Evolutionary conservation across 1,284 basidiomycete species (phyloP).

Genomic region (Heterobasidion occidentale): DNA sequence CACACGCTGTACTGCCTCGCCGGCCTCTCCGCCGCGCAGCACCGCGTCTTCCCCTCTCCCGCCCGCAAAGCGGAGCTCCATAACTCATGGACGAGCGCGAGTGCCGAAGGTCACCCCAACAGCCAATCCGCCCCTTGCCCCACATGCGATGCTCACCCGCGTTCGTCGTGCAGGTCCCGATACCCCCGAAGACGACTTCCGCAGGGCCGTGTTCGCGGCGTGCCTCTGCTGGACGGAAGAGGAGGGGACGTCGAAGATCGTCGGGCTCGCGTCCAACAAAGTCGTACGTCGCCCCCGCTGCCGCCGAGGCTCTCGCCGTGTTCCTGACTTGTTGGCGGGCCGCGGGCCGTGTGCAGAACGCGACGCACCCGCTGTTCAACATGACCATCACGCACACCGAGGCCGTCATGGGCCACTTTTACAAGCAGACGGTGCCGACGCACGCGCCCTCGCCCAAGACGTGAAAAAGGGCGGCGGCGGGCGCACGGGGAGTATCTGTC

Average conservation of each 20-base stretch:
- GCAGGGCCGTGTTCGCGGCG: conserved; percentile 48
- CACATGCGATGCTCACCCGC: too few species aligned
- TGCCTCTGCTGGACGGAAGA: conserved; percentile 75
- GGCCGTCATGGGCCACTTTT: conserved; percentile 72
- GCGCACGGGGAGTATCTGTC: too few species aligned
- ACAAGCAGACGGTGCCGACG: conserved; percentile 48
- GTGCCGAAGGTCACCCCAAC: conserved; percentile 19
- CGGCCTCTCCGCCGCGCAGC: conserved; percentile 85
- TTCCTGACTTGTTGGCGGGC: too few species aligned
- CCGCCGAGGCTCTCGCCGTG: too few species aligned
- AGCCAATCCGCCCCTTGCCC: neutral
- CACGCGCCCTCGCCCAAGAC: neutral
- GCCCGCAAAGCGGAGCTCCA: conserved; percentile 33
- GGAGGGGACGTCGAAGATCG: conserved; percentile 48
- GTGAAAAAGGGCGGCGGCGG: neutral
- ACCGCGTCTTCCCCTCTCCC: conserved; percentile 51
- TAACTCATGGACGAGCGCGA: conserved; percentile 32
- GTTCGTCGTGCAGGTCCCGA: conserved; percentile 11
- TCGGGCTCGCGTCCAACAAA: conserved; percentile 62
- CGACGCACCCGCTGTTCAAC: conserved; percentile 85
- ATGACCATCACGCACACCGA: conserved; percentile 70
- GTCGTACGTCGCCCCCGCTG: conserved; percentile 49
- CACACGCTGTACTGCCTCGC: conserved; percentile 89
- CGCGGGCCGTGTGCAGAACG: conserved; percentile 77
- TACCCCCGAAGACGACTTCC: conserved; percentile 27